Evolutionary conservation across 805 yeast species (phyloP).

Genomic region (Yamadazyma insecticola): DNA sequence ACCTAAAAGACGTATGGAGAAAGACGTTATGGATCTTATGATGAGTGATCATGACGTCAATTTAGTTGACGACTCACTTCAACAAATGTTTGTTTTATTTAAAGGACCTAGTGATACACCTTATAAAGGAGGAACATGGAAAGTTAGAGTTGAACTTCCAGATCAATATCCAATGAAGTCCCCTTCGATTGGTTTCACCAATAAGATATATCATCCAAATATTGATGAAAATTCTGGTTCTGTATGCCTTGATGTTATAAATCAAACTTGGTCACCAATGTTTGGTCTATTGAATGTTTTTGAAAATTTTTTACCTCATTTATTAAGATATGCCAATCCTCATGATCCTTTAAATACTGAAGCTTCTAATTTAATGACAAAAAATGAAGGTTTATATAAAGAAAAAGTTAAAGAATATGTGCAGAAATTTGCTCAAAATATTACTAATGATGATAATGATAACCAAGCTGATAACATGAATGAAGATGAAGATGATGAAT

Average conservation of each 20-base stretch:
- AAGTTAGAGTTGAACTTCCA: conserved; percentile 87
- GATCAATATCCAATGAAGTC: conserved; percentile 94
- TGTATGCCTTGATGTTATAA: conserved; percentile 92
- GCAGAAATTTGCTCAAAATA: conserved; percentile 49
- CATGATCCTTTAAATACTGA: conserved; percentile 90
- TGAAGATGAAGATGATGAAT: conserved; percentile 33
- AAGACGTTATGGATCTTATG: conserved; percentile 94
- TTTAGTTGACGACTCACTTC: conserved; percentile 69
- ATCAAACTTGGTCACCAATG: conserved; percentile 98
- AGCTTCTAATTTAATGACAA: conserved; percentile 74
- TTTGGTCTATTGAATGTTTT: conserved; percentile 87
- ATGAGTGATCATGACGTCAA: conserved; percentile 92
- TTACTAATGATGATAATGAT: conserved; percentile 37
- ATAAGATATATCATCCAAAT: conserved; percentile 91
- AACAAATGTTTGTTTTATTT: conserved; percentile 81
- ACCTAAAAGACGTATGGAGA: conserved; percentile 78
- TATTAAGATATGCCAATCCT: conserved; percentile 88
- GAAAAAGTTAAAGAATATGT: conserved; percentile 72
- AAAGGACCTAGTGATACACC: conserved; percentile 81
- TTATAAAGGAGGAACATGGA: conserved; percentile 87
- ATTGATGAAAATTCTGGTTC: conserved; percentile 89
- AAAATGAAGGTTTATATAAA: conserved; percentile 62
- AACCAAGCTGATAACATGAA: conserved; percentile 30
- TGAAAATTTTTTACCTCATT: conserved; percentile 89
- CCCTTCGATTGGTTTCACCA: conserved; percentile 91